phyloP scores from a whole-genome alignment of 202 grass and related monocot genomes.

The Eragrostis tef region DNA sequence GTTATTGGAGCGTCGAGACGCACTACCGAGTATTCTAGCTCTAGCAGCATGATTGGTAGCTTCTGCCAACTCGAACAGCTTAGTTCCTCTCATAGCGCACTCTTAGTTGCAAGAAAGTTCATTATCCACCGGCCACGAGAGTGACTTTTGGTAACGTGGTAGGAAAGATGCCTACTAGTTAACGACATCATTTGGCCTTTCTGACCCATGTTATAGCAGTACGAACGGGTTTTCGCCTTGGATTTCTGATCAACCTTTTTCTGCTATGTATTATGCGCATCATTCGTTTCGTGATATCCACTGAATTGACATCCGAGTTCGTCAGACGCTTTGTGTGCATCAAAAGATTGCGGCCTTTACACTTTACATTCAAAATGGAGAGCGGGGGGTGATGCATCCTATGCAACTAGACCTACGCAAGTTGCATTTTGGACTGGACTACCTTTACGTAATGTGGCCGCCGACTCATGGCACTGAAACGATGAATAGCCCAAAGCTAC shows the following conservation, averaged over 20 bases:
- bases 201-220: too few relatives aligned
- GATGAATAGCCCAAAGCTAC: too few relatives aligned
- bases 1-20: neutral
- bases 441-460: neutral
- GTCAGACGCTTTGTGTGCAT: neutral
- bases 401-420: neutral
- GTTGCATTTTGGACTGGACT: neutral
- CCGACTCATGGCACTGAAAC: neutral
- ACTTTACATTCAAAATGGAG: neutral
- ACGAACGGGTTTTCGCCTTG: too few relatives aligned
- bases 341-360: conserved; percentile 1
- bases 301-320: neutral
- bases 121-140: neutral
- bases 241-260: too few relatives aligned
- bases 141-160: neutral
- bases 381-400: neutral
- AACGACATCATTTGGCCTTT: too few relatives aligned
- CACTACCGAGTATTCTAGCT: neutral
- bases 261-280: neutral
- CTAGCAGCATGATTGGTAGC: too few relatives aligned
- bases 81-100: too few relatives aligned
- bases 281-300: neutral
- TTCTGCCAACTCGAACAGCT: too few relatives aligned
- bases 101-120: neutral
- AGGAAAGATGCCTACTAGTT: too few relatives aligned